Base-by-base conservation (phyloP, 345 rosid species). In the Erodium maritimum region DNA sequence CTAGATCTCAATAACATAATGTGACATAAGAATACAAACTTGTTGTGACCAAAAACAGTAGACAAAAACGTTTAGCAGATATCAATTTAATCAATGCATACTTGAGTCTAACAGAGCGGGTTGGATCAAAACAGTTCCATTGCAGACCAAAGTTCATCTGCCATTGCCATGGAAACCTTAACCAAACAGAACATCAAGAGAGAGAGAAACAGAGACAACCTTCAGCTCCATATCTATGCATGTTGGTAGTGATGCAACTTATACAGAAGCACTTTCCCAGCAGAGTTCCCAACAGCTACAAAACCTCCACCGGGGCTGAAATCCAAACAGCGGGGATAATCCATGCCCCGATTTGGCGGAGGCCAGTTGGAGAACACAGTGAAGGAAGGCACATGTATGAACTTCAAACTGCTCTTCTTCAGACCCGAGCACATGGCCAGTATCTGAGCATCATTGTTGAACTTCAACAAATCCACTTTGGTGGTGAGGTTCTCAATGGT, bases 281-380 rank as follows among this genome's bases (percentile, higher is more conserved):
- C 83, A 17, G 93, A 87, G 71, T 84, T 88, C 52, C 91, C 98
- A 56, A 88, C 76, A 6, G 89, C 98, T 89, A 87, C 79, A 75
- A 88, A 91, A 19, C 98, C 96, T 67, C 96, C 81, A 50, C 86
- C 94, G 2, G 94, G 98, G 64, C 95, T 91, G 72, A 88, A 86
- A 72, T 91, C 96, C 75, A 88, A 17, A 62, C 95, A 82, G 3
- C 87, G 84, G 50, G 95, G 95, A 66, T 80, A 81, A 22, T 79
- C 82, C 51, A 88, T 50, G 17, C 70, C 66, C 46, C 52, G 62
- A 56, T 86, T 88, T 19, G 76, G 69, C 11, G 85, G 86, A 14
- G 93, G 90, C 88, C 88, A 91, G 79, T 85, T 93, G 5, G 91
- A 88, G 75, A 83, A 88, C 1, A 77, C 85, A 0, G 87, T 82